Percentiles rank a stretch among this genome's conserved stretches.
Evolutionary conservation across 129 eudicot species (phyloP).

Genomic region (Smallanthus sonchifolius): DNA sequence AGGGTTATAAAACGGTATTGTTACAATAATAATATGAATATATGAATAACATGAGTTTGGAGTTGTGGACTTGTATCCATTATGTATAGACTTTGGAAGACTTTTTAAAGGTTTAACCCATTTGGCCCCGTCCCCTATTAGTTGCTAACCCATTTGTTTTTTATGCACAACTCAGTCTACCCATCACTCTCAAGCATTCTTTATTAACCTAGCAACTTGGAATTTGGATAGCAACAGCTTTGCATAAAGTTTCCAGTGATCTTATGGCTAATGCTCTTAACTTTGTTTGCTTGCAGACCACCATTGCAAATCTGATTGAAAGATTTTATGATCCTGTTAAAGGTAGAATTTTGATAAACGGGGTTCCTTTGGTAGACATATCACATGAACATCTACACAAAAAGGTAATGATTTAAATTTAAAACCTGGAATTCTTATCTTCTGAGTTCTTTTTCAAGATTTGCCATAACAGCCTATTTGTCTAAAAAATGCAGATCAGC

Average conservation of each 20-base stretch:
- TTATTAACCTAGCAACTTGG: not conserved
- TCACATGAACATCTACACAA: constrained; percentile 82
- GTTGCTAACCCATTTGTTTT: not conserved
- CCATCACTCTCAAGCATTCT: not conserved
- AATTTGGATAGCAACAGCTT: not conserved
- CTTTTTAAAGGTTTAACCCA: not conserved
- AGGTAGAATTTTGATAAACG: constrained; percentile 69
- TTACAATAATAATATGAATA: not conserved
- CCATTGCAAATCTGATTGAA: constrained; percentile 85
- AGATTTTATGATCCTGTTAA: constrained; percentile 86
- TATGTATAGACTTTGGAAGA: not conserved
- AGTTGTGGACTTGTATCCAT: not conserved
- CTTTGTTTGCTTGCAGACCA: constrained; percentile 57
- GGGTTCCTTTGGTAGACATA: constrained; percentile 74
- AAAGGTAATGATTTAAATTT: constrained; percentile 44
- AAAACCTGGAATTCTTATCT: constrained; percentile 1
- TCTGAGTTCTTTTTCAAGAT: not conserved
- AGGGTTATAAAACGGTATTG: not conserved
- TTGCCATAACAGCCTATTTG: not conserved
- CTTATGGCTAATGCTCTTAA: not conserved
- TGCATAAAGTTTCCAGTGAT: not conserved
- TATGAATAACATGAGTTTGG: not conserved
- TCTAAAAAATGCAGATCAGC: constrained; percentile 56
- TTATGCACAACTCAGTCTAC: not conserved
- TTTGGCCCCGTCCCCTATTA: not conserved